phyloP scores from a whole-genome alignment of 345 rosid genomes.

The Acer yangbiense region DNA sequence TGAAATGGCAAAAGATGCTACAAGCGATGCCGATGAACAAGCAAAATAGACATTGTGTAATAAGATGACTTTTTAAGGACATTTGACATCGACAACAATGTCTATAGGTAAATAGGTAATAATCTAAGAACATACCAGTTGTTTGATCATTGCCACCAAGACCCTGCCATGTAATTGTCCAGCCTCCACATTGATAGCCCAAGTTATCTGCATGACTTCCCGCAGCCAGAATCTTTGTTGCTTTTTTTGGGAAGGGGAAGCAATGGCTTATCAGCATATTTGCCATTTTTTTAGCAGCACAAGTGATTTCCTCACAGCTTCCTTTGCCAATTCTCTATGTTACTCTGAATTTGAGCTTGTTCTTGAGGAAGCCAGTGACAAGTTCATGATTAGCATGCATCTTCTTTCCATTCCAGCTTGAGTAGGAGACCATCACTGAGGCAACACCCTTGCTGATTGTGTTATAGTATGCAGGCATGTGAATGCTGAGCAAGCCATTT shows the following conservation, averaged over 20 bases:
- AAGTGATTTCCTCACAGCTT: constrained; percentile 79
- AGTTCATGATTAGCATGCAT: constrained; percentile 51
- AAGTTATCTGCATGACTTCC: constrained; percentile 57
- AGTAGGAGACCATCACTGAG: constrained; percentile 49
- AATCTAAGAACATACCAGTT: too few species aligned
- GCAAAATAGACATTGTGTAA: not conserved
- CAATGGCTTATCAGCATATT: constrained; percentile 40
- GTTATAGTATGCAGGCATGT: constrained; percentile 44
- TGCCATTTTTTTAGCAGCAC: constrained; percentile 69
- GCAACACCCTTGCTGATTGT: constrained; percentile 52
- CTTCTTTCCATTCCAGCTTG: constrained; percentile 49
- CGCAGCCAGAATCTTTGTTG: constrained; percentile 47
- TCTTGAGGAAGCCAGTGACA: constrained; percentile 39
- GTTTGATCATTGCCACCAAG: too few species aligned
- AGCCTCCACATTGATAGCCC: constrained; percentile 60
- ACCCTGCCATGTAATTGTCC: too few species aligned
- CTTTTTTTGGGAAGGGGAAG: constrained; percentile 54
- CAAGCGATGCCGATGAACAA: not conserved
- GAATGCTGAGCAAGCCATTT: constrained; percentile 36
- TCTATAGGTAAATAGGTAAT: too few species aligned
- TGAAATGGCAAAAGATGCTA: too few species aligned
- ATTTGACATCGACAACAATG: too few species aligned
- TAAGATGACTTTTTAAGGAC: too few species aligned
- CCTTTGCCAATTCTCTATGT: constrained; percentile 67
- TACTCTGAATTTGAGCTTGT: constrained; percentile 46